Evolutionary conservation across 1,284 basidiomycete genomes (phyloP), one percentile per base, ranked within the genome.

Genomic region (Ceratobasidium sp.): DNA sequence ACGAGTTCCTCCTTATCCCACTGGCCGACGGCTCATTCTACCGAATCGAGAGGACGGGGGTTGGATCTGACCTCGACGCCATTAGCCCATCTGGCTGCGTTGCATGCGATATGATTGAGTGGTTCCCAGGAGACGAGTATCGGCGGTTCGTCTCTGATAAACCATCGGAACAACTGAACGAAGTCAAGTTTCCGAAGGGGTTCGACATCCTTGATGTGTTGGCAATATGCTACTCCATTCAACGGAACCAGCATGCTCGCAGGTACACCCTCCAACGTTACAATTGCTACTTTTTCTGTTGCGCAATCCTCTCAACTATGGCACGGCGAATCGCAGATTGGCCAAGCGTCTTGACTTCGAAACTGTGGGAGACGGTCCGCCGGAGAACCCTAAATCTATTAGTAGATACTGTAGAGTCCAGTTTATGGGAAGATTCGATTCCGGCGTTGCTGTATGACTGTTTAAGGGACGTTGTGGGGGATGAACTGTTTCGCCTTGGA

Each of bases 261-360:
- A 49, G 19, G 6, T 64, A 64, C 29, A 64, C 62, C 19, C 24
- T 64, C 19, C 62, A 29, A 29, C 62, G 62, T n/a, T 64, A 43
- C 62, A 64, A 64, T 27, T 64, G 62, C 62, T 64, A 64, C 24
- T 64, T 64, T 41, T 31, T 64, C 1, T 64, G 62, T 13, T 27
- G 24, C 41, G 27, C 41, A 19, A 64, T 64, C 14, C 39, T 64
- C 7, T 16, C 29, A 14, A 13, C 27, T 8, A n/a, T 64, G 19
- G 29, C 43, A 1, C 62, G 62, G 1, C 43, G 43, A 13, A 7
- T 64, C 5, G 39, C 41, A 14, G 39, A 29, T 19, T 64, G 62
- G 62, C 41, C 46, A 22, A 6, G 24, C 14, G 14, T 29, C 41
- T 11, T 64, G 41, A 48, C 62, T 8, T 9, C 9, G 8, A 11